Conservation (phyloP, 148 eudicot genomes). For the Linanthus parryae region DNA sequence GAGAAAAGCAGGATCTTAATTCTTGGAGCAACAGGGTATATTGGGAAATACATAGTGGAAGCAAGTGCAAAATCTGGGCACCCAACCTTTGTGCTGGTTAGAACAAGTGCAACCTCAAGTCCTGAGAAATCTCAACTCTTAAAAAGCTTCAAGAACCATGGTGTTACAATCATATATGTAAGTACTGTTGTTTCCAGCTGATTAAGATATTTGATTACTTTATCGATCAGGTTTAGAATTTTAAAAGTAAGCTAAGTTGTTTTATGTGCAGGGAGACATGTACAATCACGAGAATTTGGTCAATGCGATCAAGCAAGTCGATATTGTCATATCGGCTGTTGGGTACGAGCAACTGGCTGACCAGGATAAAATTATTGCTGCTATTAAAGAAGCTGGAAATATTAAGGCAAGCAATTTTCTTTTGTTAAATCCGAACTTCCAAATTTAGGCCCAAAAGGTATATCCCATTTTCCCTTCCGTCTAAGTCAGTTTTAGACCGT, state of each 20-base stretch:
- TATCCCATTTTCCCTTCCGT: too few species aligned
- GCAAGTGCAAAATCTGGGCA: slow-evolving; percentile 14
- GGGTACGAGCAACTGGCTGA: slow-evolving; percentile 36
- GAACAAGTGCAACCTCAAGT: slow-evolving; percentile 4
- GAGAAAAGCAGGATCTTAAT: slow-evolving; percentile 4
- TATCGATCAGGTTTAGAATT: too few species aligned
- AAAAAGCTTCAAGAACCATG: slow-evolving; percentile 5
- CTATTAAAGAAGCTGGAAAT: slow-evolving; percentile 74
- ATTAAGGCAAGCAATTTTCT: slow-evolving; percentile 69
- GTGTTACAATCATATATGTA: slow-evolving; percentile 8
- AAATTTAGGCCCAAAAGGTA: too few species aligned
- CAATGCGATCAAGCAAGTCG: slow-evolving; percentile 67
- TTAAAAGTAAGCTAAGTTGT: too few species aligned
- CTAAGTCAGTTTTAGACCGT: too few species aligned
- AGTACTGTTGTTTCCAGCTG: too few species aligned
- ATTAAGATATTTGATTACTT: too few species aligned
- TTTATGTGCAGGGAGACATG: slow-evolving; percentile 56
- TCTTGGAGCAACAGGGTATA: slow-evolving; percentile 13
- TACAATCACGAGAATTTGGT: slow-evolving; percentile 55
- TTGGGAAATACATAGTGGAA: slow-evolving; percentile 9
- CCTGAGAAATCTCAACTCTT: slow-evolving; percentile 9
- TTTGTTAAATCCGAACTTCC: too few species aligned
- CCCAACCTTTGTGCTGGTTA: slow-evolving; percentile 8
- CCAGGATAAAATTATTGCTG: slow-evolving; percentile 61
- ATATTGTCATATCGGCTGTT: slow-evolving; percentile 62